phyloP scores from a whole-genome alignment of 73 alveolate species.

The Diophrys appendiculata region DNA sequence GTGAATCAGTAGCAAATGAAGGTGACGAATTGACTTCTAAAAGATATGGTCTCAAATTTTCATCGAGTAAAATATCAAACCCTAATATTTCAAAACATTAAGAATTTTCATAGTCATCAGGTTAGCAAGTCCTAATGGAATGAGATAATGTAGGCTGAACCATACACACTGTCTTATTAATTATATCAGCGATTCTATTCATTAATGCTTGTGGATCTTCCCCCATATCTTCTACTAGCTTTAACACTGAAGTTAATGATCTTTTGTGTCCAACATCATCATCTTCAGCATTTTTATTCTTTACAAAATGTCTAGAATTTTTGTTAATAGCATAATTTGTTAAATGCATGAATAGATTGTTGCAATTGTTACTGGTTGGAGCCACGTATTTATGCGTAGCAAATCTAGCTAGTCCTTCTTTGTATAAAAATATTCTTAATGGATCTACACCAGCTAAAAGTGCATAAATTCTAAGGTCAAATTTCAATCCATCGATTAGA shows the following conservation, averaged over 20 bases:
- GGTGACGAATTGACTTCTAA: conserved; percentile 65
- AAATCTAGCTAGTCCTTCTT: conserved; percentile 94
- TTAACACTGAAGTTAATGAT: conserved; percentile 44
- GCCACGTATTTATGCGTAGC: conserved; percentile 72
- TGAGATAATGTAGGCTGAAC: conserved; percentile 59
- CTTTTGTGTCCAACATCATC: conserved; percentile 81
- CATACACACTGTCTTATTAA: conserved; percentile 37
- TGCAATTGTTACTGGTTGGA: conserved; percentile 68
- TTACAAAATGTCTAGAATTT: conserved; percentile 72
- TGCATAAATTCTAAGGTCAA: conserved; percentile 89
- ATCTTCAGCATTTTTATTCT: conserved; percentile 54
- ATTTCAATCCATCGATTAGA: conserved; percentile 88
- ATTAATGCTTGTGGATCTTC: conserved; percentile 10
- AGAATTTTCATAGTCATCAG: conserved; percentile 47
- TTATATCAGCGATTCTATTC: conserved; percentile 43
- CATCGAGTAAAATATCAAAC: conserved; percentile 56
- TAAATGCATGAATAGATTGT: conserved; percentile 84
- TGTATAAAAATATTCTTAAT: conserved; percentile 80
- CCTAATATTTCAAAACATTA: conserved; percentile 66
- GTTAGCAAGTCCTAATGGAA: conserved; percentile 44
- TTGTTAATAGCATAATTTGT: conserved; percentile 91
- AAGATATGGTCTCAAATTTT: conserved; percentile 37
- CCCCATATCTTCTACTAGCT: conserved; percentile 23
- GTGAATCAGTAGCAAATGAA: conserved; percentile 49
- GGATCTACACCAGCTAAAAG: conserved; percentile 93